Base-by-base conservation (phyloP, 169 alveolate species). In the Miamiensis avidus region DNA sequence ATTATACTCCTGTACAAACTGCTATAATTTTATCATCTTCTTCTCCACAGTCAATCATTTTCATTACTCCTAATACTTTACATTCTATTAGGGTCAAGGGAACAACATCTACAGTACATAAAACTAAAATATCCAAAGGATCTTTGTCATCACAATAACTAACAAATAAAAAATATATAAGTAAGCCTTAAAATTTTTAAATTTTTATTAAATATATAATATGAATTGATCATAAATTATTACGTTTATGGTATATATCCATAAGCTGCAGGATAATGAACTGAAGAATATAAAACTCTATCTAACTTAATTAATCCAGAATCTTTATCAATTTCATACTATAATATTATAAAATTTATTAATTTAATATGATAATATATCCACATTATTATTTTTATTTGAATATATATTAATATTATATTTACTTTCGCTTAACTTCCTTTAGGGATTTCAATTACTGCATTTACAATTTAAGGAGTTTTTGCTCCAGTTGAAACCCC, bases 1-100 rank as follows among this genome's bases (percentile, higher is more conserved):
- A 49, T 49, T 49, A 11, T 49, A 49, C 69, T 49, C 69, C 69
- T n/a, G 84, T 65, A 78, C 90, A 82, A n/a, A 83, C 87, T n/a
- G 88, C 78, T n/a, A 89, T 89, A 29, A 89, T 89, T 65, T 89
- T 89, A 74, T 89, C 93, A 79, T 89, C 93, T n/a, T 33, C 76
- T 74, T 83, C 89, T 65, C 93, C 93, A 74, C 82, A 72, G 75
- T 89, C 93, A 29, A 89, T 79, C 93, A 89, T 89, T 30, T 89
- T 84, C 93, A 89, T 89, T 20, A 84, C 86, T 31, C 93, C 93
- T 34, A 89, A 83, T 0, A 87, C 91, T 76, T 75, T 69, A 31
- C 88, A 86, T 65, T 83, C 85, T 26, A 89, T 75, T 77, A 89
- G 73, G 32, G 89, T 83, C 72, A 83, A 65, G 25, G 93, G 93